Base-by-base conservation (phyloP, 306 rosid genomes). In the Gynostemma pentaphyllum region DNA sequence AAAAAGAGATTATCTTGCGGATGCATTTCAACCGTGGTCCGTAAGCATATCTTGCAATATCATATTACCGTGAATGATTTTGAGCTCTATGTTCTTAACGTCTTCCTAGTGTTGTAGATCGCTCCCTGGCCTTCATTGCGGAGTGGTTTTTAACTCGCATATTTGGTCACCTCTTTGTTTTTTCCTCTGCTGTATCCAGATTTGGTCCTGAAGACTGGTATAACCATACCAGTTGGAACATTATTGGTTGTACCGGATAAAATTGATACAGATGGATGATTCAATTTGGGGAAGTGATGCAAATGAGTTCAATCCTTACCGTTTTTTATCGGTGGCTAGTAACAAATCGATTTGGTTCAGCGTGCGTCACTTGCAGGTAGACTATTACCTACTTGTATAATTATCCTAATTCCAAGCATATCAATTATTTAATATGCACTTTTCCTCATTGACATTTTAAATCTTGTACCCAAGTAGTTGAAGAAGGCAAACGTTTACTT, bases 251-350 rank as follows among this genome's bases (percentile, higher is more conserved):
- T 77, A 46, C 97, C 95, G 24, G n/a, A 69, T 84, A 30, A 83
- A 82, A 66, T 74, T 86, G 74, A 73, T 86, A 68, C 95, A 83
- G 73, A 86, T 73, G 78, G 89, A 89, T 69, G 76, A 24, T 74
- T 76, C 72, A 53, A 82, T 69, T 61, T 89, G 95, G 95, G 97
- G 97, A 49, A 77, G 77, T 48, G 79, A 74, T 74, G 91, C 89
- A 45, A 36, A 73, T 66, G 81, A 75, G 46, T 89, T 89, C 64
- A 86, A 77, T 74, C 97, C 97, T 12, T 80, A 75, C 68, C 84
- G 95, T 2, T 86, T 89, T 77, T 65, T 89, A 48, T 82, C 84
- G 14, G 68, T 56, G 53, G 64, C 68, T 61, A 47, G 74, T 44
- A 66, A 76, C 48, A 57, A 75, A 65, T 82, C 61, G 74, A 79